Conservation (phyloP, 2,329 filamentous ascomycete species). For the Sclerotinia subarctica region DNA sequence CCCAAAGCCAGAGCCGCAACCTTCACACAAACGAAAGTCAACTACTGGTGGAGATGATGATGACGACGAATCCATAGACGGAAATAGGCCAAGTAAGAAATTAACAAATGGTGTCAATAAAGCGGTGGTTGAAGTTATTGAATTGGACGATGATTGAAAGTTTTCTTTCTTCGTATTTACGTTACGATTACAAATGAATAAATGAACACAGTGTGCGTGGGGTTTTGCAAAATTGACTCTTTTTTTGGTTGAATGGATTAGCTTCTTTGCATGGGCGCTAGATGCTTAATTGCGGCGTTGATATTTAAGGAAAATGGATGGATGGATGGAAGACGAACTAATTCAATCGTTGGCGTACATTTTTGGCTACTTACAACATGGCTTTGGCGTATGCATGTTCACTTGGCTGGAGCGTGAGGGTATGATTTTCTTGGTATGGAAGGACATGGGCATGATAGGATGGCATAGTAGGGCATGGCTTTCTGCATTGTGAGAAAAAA, state of each 20-base stretch:
- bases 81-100: constrained; percentile 16
- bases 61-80: constrained; percentile 21
- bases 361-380: constrained; percentile 11
- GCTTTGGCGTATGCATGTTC: constrained; percentile 10
- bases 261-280: constrained; percentile 13
- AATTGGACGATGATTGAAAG: constrained; percentile 33
- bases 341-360: neutral
- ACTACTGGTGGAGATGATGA: neutral
- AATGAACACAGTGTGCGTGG: neutral
- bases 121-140: constrained; percentile 30
- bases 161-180: neutral
- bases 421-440: neutral
- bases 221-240: constrained; percentile 1
- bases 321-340: neutral
- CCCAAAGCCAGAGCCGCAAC: constrained; percentile 43
- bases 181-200: neutral
- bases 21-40: constrained; percentile 19
- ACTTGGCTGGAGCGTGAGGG: neutral
- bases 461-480: neutral
- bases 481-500: neutral
- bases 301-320: neutral
- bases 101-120: constrained; percentile 18
- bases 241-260: constrained; percentile 1
- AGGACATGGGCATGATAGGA: neutral
- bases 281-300: neutral